Conservation (phyloP, 495 filamentous ascomycete genomes). For the Trichocladium uniseriatum region DNA sequence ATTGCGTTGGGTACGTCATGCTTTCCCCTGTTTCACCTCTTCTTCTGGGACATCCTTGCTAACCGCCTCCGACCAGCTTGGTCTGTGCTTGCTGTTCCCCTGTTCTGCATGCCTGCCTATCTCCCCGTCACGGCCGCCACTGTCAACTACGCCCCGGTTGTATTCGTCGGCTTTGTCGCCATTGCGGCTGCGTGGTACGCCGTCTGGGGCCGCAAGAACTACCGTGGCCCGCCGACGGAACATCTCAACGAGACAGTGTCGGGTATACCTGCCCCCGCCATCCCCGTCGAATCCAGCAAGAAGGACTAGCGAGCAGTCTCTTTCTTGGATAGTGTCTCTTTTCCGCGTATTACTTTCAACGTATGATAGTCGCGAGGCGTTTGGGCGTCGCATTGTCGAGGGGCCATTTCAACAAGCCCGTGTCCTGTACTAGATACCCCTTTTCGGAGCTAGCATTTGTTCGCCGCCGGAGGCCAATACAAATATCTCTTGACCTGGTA, state of each 20-base stretch:
- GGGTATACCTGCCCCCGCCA: not conserved
- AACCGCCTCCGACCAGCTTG: constrained; percentile 34
- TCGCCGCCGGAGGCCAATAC: too few species aligned
- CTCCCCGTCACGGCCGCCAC: constrained; percentile 51
- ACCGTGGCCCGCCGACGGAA: constrained; percentile 52
- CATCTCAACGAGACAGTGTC: constrained; percentile 5
- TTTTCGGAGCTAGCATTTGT: not conserved
- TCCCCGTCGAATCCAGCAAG: constrained; percentile 1
- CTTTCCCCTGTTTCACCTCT: constrained; percentile 7
- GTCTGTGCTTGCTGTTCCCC: constrained; percentile 52
- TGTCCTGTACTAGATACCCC: constrained; percentile 8
- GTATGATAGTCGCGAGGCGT: constrained; percentile 8
- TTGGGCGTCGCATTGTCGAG: constrained; percentile 9
- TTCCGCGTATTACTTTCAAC: constrained; percentile 8
- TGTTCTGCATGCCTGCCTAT: constrained; percentile 56
- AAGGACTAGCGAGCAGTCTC: constrained; percentile 7
- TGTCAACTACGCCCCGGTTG: constrained; percentile 57
- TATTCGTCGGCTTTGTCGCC: constrained; percentile 49
- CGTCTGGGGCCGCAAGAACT: constrained; percentile 56
- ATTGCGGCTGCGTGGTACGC: constrained; percentile 38
- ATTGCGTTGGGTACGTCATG: constrained; percentile 43
- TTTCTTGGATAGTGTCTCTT: not conserved
- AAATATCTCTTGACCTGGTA: too few species aligned
- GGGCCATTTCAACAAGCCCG: constrained; percentile 13
- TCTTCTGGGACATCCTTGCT: not conserved